These are phyloP conservation scores for Tulasnella sp. DNA, from an alignment of 768 basidiomycete species.

Conservation along the genomic window DNA sequence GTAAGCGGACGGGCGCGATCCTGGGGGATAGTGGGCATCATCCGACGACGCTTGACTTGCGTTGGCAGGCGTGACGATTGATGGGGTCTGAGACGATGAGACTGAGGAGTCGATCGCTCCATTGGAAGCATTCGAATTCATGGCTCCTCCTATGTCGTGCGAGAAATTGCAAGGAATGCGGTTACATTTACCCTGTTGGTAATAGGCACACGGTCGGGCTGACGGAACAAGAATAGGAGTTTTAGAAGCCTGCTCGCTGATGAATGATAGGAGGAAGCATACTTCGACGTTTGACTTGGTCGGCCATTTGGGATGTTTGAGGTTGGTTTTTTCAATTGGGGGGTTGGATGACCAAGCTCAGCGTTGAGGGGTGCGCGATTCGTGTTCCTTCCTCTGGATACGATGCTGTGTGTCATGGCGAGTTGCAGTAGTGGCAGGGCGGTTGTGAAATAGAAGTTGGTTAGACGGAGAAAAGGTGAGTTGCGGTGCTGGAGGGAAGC, in stretches of 20 bases:
- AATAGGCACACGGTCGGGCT: conserved; percentile 26
- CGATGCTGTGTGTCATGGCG: background rate
- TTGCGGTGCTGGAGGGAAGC: background rate
- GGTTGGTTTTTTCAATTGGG: background rate
- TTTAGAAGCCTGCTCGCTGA: background rate
- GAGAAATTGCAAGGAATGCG: conserved; percentile 23
- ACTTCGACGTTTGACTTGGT: conserved; percentile 2
- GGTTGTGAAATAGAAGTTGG: background rate
- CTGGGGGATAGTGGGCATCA: background rate
- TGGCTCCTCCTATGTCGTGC: conserved; percentile 14
- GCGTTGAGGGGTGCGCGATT: background rate
- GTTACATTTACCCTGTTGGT: conserved; percentile 28
- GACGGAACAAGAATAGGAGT: conserved; percentile 2
- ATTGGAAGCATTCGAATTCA: background rate
- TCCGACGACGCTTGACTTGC: conserved; percentile 17
- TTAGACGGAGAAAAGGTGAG: background rate
- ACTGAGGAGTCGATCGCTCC: background rate
- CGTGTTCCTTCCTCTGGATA: background rate
- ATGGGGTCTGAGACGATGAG: conserved; percentile 13
- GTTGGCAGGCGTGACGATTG: conserved; percentile 13
- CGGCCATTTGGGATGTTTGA: background rate
- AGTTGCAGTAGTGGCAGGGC: background rate
- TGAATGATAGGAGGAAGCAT: background rate
- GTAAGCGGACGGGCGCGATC: conserved; percentile 16
- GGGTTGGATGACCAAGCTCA: background rate